phyloP scores from a whole-genome alignment of 176 grass and related monocot species.

The Juncus inflexus region DNA sequence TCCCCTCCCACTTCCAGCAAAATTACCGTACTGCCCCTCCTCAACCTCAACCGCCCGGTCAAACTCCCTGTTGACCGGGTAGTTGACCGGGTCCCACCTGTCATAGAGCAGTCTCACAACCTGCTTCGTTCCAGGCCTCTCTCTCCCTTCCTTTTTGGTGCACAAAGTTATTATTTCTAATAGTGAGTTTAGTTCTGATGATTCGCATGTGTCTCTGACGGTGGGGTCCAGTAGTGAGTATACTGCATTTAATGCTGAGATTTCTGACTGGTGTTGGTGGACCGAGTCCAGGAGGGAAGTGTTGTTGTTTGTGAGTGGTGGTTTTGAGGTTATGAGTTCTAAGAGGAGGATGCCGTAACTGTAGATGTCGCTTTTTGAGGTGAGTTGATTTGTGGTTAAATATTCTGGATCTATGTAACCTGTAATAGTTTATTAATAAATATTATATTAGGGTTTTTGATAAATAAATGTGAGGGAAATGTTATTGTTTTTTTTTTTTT shows the following conservation, averaged over 20 bases:
- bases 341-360: slow-evolving; percentile 80
- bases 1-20: slow-evolving; percentile 24
- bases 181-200: slow-evolving; percentile 75
- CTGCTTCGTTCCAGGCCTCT: slow-evolving; percentile 82
- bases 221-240: slow-evolving; percentile 47
- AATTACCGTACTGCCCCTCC: slow-evolving; percentile 54
- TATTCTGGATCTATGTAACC: slow-evolving; percentile 76
- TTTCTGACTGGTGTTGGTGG: slow-evolving; percentile 53
- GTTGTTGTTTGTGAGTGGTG: slow-evolving; percentile 31
- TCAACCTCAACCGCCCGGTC: slow-evolving; percentile 56
- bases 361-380: slow-evolving; percentile 79
- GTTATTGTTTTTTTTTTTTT: neutral
- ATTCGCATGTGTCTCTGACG: slow-evolving; percentile 64
- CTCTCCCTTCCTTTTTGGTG: slow-evolving; percentile 52
- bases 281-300: slow-evolving; percentile 60
- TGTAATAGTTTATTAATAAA: slow-evolving; percentile 26
- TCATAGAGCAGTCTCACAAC: slow-evolving; percentile 82
- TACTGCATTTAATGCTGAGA: slow-evolving; percentile 51
- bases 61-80: slow-evolving; percentile 48
- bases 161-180: slow-evolving; percentile 77
- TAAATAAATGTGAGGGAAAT: neutral
- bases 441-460: slow-evolving; percentile 13
- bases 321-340: slow-evolving; percentile 78
- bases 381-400: slow-evolving; percentile 49
- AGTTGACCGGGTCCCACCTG: slow-evolving; percentile 60